Conservation (phyloP, 2,329 filamentous ascomycete species). For the Lomentospora prolificans region DNA sequence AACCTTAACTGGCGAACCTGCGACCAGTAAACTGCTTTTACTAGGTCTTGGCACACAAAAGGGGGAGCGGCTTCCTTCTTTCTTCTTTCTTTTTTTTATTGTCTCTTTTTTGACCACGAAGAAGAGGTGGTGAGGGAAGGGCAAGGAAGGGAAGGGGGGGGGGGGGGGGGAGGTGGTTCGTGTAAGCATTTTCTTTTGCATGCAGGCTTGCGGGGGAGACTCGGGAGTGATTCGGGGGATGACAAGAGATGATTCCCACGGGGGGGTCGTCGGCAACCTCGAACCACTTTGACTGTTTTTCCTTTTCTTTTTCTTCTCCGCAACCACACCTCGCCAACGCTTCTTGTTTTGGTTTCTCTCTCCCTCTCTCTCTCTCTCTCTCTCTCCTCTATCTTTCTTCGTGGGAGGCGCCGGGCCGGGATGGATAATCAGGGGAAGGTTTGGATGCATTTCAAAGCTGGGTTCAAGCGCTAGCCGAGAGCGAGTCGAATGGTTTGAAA, state of each 20-base stretch:
- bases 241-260: constrained; percentile 2
- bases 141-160: too few relatives aligned
- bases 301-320: not conserved
- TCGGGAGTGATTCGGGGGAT: not conserved
- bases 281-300: not conserved
- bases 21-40: not conserved
- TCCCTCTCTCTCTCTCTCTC: not conserved
- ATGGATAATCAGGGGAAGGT: not conserved
- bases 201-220: not conserved
- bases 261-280: constrained; percentile 1
- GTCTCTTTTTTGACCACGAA: too few relatives aligned
- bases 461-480: not conserved
- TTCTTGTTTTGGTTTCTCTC: not conserved
- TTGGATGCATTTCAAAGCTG: not conserved
- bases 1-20: constrained; percentile 23
- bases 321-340: not conserved
- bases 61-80: not conserved
- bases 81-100: not conserved
- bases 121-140: too few relatives aligned
- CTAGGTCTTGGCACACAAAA: not conserved
- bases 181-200: not conserved
- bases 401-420: not conserved
- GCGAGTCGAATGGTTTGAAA: not conserved
- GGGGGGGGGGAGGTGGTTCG: not conserved
- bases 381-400: not conserved